Evolutionary conservation across 2,329 filamentous ascomycete genomes (phyloP).

Genomic region (Ascochyta fabae): DNA sequence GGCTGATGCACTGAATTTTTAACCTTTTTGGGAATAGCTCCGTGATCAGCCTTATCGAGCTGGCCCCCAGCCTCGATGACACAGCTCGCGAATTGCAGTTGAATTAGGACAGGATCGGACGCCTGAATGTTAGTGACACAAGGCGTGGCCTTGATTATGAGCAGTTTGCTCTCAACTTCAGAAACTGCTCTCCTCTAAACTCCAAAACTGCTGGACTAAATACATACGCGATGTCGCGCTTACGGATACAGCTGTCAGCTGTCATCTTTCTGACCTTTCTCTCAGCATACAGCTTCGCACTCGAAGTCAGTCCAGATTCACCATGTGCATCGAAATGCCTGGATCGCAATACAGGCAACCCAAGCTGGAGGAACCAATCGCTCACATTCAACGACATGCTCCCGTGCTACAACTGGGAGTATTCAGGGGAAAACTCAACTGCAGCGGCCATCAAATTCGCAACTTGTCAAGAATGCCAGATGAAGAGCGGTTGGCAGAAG

Average conservation of each 20-base stretch:
- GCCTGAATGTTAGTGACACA: background rate
- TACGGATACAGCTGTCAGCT: background rate
- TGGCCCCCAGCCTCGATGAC: conserved; percentile 5
- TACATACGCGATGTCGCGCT: conserved; percentile 1
- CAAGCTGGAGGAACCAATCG: conserved; percentile 13
- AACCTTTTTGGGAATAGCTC: background rate
- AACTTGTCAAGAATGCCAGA: conserved; percentile 27
- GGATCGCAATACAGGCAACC: conserved; percentile 20
- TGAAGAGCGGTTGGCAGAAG: conserved; percentile 14
- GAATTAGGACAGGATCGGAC: background rate
- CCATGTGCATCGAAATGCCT: conserved; percentile 29
- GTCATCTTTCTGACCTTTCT: background rate
- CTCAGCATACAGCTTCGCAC: conserved; percentile 5
- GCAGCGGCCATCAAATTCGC: conserved; percentile 24
- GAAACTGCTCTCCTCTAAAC: background rate
- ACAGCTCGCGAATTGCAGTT: conserved; percentile 2
- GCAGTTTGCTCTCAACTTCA: background rate
- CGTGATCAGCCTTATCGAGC: background rate
- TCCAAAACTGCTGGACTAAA: too few species aligned
- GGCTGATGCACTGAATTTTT: background rate
- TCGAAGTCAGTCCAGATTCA: conserved; percentile 29
- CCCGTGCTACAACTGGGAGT: conserved; percentile 25
- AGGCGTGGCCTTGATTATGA: conserved; percentile 2
- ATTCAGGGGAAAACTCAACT: conserved; percentile 20
- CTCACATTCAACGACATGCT: conserved; percentile 21